Percentiles rank a stretch among this genome's conserved stretches.
These are phyloP conservation scores for Trichoderma gamsii DNA, from an alignment of 495 filamentous ascomycete species.

Conservation along the genomic window DNA sequence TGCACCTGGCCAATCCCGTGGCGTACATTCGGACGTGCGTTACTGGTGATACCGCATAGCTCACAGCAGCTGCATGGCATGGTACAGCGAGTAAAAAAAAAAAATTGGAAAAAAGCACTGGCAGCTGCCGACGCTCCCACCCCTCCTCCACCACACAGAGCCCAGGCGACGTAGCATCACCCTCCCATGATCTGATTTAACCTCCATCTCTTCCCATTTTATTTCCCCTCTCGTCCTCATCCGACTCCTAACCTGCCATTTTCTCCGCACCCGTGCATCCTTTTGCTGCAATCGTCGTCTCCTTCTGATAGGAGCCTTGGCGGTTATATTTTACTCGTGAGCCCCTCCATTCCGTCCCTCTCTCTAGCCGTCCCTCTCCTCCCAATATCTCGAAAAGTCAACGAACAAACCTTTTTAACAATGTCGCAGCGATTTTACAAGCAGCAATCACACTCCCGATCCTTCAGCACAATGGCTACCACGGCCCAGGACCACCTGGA, in stretches of 20 bases:
- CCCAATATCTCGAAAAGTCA: constrained; percentile 20
- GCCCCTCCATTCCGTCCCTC: neutral
- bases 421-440: constrained; percentile 22
- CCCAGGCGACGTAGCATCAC: neutral
- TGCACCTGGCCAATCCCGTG: neutral
- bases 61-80: neutral
- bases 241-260: neutral
- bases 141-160: neutral
- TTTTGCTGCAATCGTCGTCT: neutral
- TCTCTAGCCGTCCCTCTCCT: constrained; percentile 20
- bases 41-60: neutral
- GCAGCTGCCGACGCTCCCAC: constrained; percentile 2
- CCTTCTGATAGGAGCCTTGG: constrained; percentile 2
- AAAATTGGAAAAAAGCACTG: neutral
- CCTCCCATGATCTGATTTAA: neutral
- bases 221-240: constrained; percentile 8
- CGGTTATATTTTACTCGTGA: constrained; percentile 7
- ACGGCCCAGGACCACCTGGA: constrained; percentile 72
- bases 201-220: neutral
- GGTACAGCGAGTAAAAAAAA: neutral
- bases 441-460: constrained; percentile 16
- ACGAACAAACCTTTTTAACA: neutral
- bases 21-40: neutral
- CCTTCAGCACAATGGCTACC: constrained; percentile 46
- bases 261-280: neutral